Conservation (phyloP, 352 stramenopile genomes). For the Globisporangium cylindrosporum region DNA sequence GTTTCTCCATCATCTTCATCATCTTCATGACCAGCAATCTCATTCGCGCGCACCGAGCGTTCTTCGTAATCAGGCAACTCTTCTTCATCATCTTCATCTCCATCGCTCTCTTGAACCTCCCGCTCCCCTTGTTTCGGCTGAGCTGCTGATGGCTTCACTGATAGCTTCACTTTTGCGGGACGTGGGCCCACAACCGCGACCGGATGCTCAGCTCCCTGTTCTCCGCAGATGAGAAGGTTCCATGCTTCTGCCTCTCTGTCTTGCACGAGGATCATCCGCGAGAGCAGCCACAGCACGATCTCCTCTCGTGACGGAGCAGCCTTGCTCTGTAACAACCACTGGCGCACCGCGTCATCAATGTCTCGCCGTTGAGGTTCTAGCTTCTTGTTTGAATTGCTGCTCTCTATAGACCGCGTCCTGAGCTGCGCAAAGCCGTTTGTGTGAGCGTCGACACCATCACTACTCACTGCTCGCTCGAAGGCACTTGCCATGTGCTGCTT, state of each 20-base stretch:
- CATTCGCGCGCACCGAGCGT: not conserved
- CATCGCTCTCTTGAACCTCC: slow-evolving; percentile 1
- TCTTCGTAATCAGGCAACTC: slow-evolving; percentile 10
- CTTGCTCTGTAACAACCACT: slow-evolving; percentile 28
- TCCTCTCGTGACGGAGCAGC: slow-evolving; percentile 41
- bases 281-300: slow-evolving; percentile 53
- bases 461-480: slow-evolving; percentile 36
- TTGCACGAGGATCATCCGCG: slow-evolving; percentile 37
- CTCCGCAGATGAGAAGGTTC: slow-evolving; percentile 21
- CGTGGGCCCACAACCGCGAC: not conserved
- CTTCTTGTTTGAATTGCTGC: not conserved
- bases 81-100: slow-evolving; percentile 1
- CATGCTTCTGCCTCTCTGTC: not conserved
- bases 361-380: not conserved
- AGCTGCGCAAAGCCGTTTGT: slow-evolving; percentile 12
- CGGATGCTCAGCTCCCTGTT: slow-evolving; percentile 4
- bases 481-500: slow-evolving; percentile 45
- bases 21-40: not conserved
- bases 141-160: not conserved
- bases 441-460: not conserved
- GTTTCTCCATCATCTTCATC: slow-evolving; percentile 4
- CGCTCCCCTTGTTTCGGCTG: not conserved
- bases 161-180: not conserved
- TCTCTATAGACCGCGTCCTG: not conserved
- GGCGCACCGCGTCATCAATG: slow-evolving; percentile 27